A percentile compares a stretch with the other conserved stretches of the same genome.
These are phyloP conservation scores for Amylostereum chailletii DNA, from an alignment of 1,284 basidiomycete species.

Conservation along the genomic window DNA sequence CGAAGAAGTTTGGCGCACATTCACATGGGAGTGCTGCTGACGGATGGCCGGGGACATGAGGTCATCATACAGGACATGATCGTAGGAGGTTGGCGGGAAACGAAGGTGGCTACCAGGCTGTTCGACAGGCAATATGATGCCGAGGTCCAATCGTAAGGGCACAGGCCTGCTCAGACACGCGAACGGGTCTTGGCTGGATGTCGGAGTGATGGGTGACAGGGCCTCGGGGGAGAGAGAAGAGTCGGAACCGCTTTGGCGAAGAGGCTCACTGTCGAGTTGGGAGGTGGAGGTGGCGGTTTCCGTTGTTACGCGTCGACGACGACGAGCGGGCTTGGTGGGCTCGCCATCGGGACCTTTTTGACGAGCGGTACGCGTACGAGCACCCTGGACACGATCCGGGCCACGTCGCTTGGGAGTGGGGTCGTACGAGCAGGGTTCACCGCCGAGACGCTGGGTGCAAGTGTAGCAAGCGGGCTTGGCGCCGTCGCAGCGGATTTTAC, in stretches of 20 bases:
- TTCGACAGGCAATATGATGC: neutral
- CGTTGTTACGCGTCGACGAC: conserved; percentile 17
- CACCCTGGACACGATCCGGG: conserved; percentile 67
- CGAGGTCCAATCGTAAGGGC: too few species aligned
- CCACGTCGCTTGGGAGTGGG: conserved; percentile 63
- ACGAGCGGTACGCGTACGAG: conserved; percentile 40
- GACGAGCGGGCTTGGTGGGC: conserved; percentile 12
- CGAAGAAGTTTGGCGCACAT: neutral
- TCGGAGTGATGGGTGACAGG: too few species aligned
- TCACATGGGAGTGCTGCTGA: neutral
- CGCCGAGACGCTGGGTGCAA: conserved; percentile 32
- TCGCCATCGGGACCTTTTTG: conserved; percentile 15
- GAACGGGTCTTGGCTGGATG: too few species aligned
- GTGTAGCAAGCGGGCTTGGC: conserved; percentile 68
- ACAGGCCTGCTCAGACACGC: too few species aligned
- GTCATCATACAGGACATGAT: neutral
- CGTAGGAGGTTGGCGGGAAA: neutral
- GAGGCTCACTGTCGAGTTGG: too few species aligned
- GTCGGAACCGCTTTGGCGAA: too few species aligned
- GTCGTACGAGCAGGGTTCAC: conserved; percentile 52
- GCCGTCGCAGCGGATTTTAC: conserved; percentile 77
- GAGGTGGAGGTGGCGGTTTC: too few species aligned
- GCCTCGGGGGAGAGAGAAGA: too few species aligned
- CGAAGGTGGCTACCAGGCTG: conserved; percentile 1
- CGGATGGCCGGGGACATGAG: neutral